These are phyloP conservation scores for Vicia sativa DNA, from an alignment of 306 rosid species.

Conservation along the genomic window DNA sequence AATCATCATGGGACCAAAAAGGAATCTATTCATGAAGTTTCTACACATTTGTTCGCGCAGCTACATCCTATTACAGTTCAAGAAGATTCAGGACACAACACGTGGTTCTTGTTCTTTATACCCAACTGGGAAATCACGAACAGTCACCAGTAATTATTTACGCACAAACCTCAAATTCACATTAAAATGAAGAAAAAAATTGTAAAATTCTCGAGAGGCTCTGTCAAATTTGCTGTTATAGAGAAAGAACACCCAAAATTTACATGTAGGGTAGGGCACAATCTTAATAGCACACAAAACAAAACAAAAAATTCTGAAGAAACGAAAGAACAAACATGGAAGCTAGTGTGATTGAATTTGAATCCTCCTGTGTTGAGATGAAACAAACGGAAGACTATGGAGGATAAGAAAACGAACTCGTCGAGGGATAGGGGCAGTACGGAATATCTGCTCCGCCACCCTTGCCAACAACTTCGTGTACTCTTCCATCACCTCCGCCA, in stretches of 20 bases:
- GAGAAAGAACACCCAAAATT: not conserved
- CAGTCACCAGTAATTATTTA: no score
- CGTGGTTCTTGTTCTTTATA: no score
- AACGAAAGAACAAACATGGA: no score
- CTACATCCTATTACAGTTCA: no score
- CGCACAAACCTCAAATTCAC: not conserved
- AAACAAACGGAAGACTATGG: conserved; percentile 60
- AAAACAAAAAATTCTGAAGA: no score
- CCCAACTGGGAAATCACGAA: no score
- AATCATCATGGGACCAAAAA: no score
- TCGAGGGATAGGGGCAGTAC: conserved; percentile 69
- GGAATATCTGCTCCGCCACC: conserved; percentile 62
- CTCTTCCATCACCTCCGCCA: conserved; percentile 83
- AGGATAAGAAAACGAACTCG: conserved; percentile 78
- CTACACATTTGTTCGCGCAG: no score
- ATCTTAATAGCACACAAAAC: no score
- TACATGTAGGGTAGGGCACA: not conserved
- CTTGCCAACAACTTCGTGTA: conserved; percentile 76
- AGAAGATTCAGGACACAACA: no score
- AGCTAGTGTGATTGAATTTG: conserved; percentile 32
- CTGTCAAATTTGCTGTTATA: not conserved
- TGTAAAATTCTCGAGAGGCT: not conserved
- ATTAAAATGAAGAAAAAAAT: not conserved
- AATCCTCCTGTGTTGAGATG: conserved; percentile 33
- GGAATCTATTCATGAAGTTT: no score